Conservation (phyloP, 208 protist species). For the Leishmania turanica region DNA sequence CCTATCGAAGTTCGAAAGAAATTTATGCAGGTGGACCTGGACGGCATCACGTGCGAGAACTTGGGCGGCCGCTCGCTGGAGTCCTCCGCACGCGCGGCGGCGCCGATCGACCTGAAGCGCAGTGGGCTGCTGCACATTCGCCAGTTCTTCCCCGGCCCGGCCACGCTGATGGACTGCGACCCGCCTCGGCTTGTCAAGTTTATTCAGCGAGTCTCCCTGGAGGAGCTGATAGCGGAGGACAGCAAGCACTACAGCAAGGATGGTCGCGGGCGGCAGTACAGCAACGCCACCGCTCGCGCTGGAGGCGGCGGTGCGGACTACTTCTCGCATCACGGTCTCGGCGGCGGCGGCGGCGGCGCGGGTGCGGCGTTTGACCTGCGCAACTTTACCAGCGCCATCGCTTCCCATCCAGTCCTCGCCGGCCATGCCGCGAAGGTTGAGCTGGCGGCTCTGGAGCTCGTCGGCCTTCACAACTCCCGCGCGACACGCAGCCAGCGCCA, state of each 20-base stretch:
- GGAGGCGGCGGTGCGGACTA: constrained; percentile 19
- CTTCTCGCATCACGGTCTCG: constrained; percentile 20
- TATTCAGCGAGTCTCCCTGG: constrained; percentile 80
- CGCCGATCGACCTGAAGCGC: constrained; percentile 88
- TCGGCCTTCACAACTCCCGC: constrained; percentile 26
- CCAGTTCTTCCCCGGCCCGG: constrained; percentile 88
- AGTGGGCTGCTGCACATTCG: constrained; percentile 90
- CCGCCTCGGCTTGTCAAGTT: constrained; percentile 84
- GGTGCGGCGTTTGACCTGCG: constrained; percentile 62
- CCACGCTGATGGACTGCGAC: constrained; percentile 86
- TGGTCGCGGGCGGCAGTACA: constrained; percentile 7
- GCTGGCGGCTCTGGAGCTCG: constrained; percentile 28
- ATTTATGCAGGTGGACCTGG: constrained; percentile 78
- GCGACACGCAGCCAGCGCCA: constrained; percentile 39
- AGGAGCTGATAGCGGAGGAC: constrained; percentile 76
- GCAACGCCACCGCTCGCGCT: neutral
- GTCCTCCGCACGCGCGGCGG: constrained; percentile 48
- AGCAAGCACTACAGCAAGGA: constrained; percentile 30
- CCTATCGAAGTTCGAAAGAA: constrained; percentile 87
- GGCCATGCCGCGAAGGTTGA: constrained; percentile 28
- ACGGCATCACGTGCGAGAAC: constrained; percentile 60
- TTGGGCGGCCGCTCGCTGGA: constrained; percentile 51
- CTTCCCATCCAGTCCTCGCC: constrained; percentile 27
- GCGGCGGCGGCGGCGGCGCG: constrained; percentile 15
- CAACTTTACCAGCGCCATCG: constrained; percentile 28